Conservation (phyloP, 2,329 filamentous ascomycete species). For the Botryotinia calthae region DNA sequence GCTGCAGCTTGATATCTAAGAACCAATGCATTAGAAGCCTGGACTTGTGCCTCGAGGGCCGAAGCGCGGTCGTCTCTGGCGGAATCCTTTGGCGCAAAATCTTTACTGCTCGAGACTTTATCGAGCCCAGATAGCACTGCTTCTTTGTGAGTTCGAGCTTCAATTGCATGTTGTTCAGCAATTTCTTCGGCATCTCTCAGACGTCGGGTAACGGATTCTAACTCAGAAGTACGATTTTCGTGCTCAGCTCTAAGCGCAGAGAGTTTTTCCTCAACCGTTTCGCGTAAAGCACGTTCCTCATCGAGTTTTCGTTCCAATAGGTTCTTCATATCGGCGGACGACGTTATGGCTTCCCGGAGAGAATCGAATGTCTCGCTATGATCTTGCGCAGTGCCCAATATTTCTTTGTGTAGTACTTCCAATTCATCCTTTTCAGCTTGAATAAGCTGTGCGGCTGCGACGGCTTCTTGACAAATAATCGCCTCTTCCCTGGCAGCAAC, state of each 20-base stretch:
- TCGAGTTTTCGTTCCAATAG: constrained; percentile 78
- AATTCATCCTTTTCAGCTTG: constrained; percentile 83
- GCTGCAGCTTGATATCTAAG: constrained; percentile 88
- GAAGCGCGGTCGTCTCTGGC: constrained; percentile 63
- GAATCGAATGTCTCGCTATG: constrained; percentile 70
- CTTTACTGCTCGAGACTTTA: constrained; percentile 58
- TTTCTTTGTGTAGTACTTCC: constrained; percentile 64
- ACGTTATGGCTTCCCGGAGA: constrained; percentile 72
- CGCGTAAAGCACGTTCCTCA: constrained; percentile 75
- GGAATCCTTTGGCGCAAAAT: constrained; percentile 47
- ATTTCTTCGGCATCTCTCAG: constrained; percentile 85
- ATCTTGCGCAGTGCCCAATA: constrained; percentile 63
- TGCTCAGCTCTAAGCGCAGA: constrained; percentile 76
- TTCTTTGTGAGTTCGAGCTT: constrained; percentile 80
- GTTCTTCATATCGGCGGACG: constrained; percentile 73
- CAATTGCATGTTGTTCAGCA: constrained; percentile 79
- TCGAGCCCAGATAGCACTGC: constrained; percentile 81
- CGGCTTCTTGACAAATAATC: constrained; percentile 72
- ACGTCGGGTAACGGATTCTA: constrained; percentile 70
- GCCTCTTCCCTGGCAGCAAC: constrained; percentile 77
- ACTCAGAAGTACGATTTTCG: constrained; percentile 73
- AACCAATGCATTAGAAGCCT: constrained; percentile 73
- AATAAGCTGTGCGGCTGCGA: constrained; percentile 71
- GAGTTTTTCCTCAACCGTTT: constrained; percentile 73
- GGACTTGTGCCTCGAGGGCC: constrained; percentile 76